Base-by-base conservation (phyloP, 2,329 filamentous ascomycete genomes). In the Botrytis fabae region DNA sequence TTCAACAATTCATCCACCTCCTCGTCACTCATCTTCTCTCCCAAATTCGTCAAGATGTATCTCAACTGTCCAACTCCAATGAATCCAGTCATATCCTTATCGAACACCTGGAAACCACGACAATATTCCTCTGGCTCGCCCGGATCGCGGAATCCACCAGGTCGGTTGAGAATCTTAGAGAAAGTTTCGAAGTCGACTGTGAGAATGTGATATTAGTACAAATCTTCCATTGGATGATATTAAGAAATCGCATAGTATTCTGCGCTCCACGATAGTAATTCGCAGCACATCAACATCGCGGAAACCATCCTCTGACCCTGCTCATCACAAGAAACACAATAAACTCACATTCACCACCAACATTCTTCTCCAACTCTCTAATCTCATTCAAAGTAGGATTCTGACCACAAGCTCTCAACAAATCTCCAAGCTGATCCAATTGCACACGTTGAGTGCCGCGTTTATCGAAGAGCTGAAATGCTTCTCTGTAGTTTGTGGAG, bases 401-500 rank as follows among this genome's bases (percentile, higher is more conserved):
- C 87, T 99, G 96, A 65, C 96, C 96, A 83, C 96, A 99, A 72
- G 96, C 96, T 82, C 96, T 93, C 78, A 99, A 90, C 75, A 99
- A 89, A 83, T 99, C 96, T 79, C 96, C 96, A 73, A 99, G 90
- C 77, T 91, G 92, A 78, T 95, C 92, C 83, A 95, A 87, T 59
- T 92, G 85, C 79, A 98, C 96, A 80, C 95, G 95, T 82, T 95
- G 95, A 82, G 93, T 97, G 82, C 96, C 96, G 84, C 96, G 95
- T 91, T 98, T 98, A 89, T 99, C 96, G 88, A 98, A 99, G 83
- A 99, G 93, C 80, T 95, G 95, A 85, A 99, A 99, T 79, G 96
- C 96, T 91, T 99, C 96, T 88, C 98, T 98, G 93, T 98, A 99
- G 92, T 99, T 98, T 86, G 95, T 98, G 75, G 88, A 91, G 83